These are phyloP conservation scores for Penicillium corylophilum DNA, from an alignment of 2,329 filamentous ascomycete genomes.

Conservation along the genomic window DNA sequence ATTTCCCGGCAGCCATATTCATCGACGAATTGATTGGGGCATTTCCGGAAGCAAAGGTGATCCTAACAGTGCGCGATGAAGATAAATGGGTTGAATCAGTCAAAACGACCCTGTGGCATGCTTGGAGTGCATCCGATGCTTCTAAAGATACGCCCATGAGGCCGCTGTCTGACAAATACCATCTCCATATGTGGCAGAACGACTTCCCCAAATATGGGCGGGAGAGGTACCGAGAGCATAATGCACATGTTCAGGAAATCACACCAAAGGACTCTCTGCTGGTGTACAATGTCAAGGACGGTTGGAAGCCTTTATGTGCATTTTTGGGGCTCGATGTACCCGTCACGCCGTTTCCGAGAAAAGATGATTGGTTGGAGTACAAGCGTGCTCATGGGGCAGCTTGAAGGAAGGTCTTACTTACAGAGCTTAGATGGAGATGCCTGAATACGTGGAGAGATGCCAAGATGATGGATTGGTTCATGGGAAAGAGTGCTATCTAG, in stretches of 20 bases:
- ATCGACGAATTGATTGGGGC: not conserved
- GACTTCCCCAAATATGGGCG: too few relatives aligned
- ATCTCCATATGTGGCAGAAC: not conserved
- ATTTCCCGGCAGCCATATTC: not conserved
- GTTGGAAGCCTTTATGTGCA: slow-evolving; percentile 45
- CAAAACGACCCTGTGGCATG: too few relatives aligned
- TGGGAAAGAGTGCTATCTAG: too few relatives aligned
- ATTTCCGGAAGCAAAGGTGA: not conserved
- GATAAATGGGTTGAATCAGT: not conserved
- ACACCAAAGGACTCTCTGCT: slow-evolving; percentile 9
- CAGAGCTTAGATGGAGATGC: too few relatives aligned
- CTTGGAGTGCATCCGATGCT: not conserved
- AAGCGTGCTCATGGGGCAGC: too few relatives aligned
- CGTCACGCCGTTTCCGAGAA: slow-evolving; percentile 30
- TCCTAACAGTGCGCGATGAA: not conserved
- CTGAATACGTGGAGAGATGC: too few relatives aligned
- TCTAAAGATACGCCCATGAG: not conserved
- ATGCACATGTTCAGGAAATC: not conserved
- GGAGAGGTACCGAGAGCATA: not conserved
- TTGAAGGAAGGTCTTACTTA: too few relatives aligned
- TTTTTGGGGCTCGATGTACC: slow-evolving; percentile 40
- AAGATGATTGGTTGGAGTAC: too few relatives aligned
- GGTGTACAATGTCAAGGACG: slow-evolving; percentile 36
- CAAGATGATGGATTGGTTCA: too few relatives aligned
- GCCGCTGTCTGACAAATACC: not conserved